Base-by-base conservation (phyloP, 768 basidiomycete genomes). In the Fibroporia radiculosa region DNA sequence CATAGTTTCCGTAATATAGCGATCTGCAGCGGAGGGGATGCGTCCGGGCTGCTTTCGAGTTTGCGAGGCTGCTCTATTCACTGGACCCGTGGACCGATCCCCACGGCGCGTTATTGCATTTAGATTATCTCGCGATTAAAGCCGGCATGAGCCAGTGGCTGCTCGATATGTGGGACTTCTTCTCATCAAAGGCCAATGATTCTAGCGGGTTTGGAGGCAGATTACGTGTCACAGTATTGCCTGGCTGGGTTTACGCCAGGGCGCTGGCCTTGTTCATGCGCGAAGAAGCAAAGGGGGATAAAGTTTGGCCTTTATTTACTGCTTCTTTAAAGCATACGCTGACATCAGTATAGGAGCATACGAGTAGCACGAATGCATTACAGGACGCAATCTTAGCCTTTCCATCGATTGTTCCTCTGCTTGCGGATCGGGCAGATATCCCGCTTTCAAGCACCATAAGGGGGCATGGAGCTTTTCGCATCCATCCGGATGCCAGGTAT, bases 11-110 rank as follows among this genome's bases (percentile, higher is more conserved):
- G 6, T 33, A 13, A 19, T 6, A 42, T 51, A 92, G 88, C 7
- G 86, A 93, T 51, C 71, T 96, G 4, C 83, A 87, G 46, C 78
- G 90, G n/a, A 70, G 95, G 31, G 96, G 95, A 0, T 90, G 90
- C 54, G 77, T 83, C 42, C 77, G 91, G 14, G 92, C 95, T 0
- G 80, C 91, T 0, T 95, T 96, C 62, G 92, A 96, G 58, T 93
- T 92, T 55, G 80, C 89, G 0, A 77, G 85, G n/a, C 72, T 97
- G 2, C 67, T 97, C 41, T 82, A 86, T 47, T 78, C 82, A 7
- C 72, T 98, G 0, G 92, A 96, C 57, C 90, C 93, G 0, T 75
- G 76, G 66, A 71, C 69, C n/a, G 93, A 95, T 55, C 93, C 93
- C 0, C 93, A 96, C 55, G 93, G 91, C 1, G 75, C 83, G 1